Base-by-base conservation (phyloP, 2,329 filamentous ascomycete genomes). In the Gnomoniopsis sp. region DNA sequence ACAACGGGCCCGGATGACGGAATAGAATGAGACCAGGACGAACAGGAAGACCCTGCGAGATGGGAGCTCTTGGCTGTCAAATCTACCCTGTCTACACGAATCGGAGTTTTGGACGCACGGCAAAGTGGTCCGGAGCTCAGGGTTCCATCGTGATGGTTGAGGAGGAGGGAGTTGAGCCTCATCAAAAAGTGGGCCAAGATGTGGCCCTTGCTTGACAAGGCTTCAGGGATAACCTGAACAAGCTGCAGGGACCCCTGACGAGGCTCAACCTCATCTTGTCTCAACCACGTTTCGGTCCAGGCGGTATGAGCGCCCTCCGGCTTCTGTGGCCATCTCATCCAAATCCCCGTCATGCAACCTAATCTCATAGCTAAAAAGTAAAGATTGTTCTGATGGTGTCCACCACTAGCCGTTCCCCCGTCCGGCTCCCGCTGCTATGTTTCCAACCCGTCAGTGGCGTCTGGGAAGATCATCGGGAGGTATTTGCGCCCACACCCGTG, bases 251-350 rank as follows among this genome's bases (percentile, higher is more conserved):
- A 47, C 43, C 48, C 55, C 55, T 46, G 51, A 53, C 51, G 43
- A 30, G 17, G 17, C 22, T n/a, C 38, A 34, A 63, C 65, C 51
- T 59, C 60, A 57, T 55, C 43, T 53, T 57, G 66, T 67, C 64
- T 67, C 66, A 67, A 60, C 38, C 33, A 49, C 49, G 66, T 67
- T 67, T 67, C 64, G 64, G 57, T 48, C 48, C 23, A 36, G 38
- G 60, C 65, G 65, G 65, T 60, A 60, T 43, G 44, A 22, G 19
- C 21, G 21, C 26, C 44, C 43, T 50, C 57, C 53, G 57, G 21
- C 33, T 17, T 50, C 44, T 26, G 34, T 30, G 22, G 33, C 26
- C n/a, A 47, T 49, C 34, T 34, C 10, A 23, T 55, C 17, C 48
- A 6, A 30, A 15, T 48, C 53, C 44, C 44, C 22, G 43, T 30